Conservation (phyloP, 208 protist species). For the Porcisia hertigi region DNA sequence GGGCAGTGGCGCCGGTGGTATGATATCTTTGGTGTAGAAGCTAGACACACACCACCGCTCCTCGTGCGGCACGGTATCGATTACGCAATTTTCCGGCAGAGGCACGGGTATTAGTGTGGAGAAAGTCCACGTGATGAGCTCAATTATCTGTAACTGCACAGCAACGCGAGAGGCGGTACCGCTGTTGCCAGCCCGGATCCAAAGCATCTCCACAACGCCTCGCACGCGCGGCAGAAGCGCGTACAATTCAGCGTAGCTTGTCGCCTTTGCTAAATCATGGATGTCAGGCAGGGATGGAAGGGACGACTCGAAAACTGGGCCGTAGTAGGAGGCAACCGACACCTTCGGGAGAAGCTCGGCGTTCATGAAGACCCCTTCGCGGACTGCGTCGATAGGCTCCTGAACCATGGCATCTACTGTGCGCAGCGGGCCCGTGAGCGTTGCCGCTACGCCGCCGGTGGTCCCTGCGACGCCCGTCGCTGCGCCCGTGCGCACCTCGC, state of each 20-base stretch:
- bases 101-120: constrained; percentile 61
- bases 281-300: constrained; percentile 36
- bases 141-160: constrained; percentile 77
- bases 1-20: background rate
- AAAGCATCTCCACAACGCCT: constrained; percentile 43
- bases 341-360: constrained; percentile 41
- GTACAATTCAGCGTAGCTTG: constrained; percentile 30
- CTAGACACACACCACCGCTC: constrained; percentile 26
- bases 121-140: constrained; percentile 74
- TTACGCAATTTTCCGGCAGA: constrained; percentile 13
- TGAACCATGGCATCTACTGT: constrained; percentile 19
- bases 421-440: background rate
- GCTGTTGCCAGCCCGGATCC: constrained; percentile 54
- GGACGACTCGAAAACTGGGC: constrained; percentile 31
- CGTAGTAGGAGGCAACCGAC: constrained; percentile 46
- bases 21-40: constrained; percentile 32
- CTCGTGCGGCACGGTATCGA: constrained; percentile 20
- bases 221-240: constrained; percentile 21
- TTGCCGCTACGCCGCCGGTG: background rate
- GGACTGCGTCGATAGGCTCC: constrained; percentile 11
- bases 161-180: constrained; percentile 70
- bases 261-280: constrained; percentile 24
- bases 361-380: constrained; percentile 37
- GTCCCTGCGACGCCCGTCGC: constrained; percentile 4
- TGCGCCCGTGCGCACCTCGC: constrained; percentile 10